Base-by-base conservation (phyloP, 208 protist species). In the Trypanosoma rangeli region DNA sequence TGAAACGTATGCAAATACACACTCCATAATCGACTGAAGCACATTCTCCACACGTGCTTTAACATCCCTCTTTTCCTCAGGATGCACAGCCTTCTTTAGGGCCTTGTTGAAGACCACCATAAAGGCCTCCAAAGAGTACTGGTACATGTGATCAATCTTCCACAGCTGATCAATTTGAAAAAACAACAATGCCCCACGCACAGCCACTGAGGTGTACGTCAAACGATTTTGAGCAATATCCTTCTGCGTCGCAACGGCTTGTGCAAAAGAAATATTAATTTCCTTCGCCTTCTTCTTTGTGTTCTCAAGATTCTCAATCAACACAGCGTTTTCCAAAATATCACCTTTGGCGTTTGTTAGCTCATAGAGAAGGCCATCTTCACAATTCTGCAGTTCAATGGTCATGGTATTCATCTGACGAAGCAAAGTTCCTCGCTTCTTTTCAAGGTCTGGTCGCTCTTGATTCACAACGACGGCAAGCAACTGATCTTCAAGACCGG, bases 71-170 rank as follows among this genome's bases (percentile, higher is more conserved):
- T 85, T 87, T 68, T 97, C 87, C 70, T 94, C 83, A 20, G 98
- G 93, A 59, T 92, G 81, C 66, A 84, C 66, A 0, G 98, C 94
- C 46, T 76, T 73, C 37, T 76, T 58, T 44, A 99, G 95, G 22
- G 98, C 98, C 81, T 98, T 99, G 81, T 98, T 94, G 88, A 99
- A 99, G 20, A 99, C 98, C 10, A 97, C 95, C 84, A 97, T 97
- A 89, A 99, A 99, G 12, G 98, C 95, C 66, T 96, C 94, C 16
- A 99, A 86, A 16, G 98, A 99, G 82, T 98, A 99, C 76, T 99
- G 95, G 72, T 99, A 99, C 96, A 99, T 99, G 82, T 98, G 94
- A 74, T 99, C 95, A 75, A 99, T 98, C 68, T 97, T 95, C 83
- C 87, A 92, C 15, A 99, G 87, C 76, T 98, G 94, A 73, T 98